Evolutionary conservation across 2,329 filamentous ascomycete genomes (phyloP).

Genomic region (Diaporthe velutina): DNA sequence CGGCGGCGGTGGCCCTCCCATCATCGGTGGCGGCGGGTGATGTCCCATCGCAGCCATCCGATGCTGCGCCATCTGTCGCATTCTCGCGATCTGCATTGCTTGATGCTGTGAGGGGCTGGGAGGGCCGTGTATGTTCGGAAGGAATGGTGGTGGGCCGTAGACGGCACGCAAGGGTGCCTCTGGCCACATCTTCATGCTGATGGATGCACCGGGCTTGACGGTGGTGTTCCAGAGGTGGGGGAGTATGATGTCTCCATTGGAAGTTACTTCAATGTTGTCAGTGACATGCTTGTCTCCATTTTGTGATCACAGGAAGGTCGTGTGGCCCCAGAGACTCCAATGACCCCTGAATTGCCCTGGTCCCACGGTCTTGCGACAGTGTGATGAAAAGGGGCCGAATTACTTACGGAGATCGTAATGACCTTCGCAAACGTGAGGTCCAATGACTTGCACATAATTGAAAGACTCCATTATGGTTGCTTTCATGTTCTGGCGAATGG

Average conservation of each 20-base stretch:
- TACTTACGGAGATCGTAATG: conserved; percentile 31
- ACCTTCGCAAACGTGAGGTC: conserved; percentile 17
- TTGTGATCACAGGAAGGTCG: background rate
- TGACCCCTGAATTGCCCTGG: background rate
- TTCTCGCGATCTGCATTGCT: background rate
- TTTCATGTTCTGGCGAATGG: background rate
- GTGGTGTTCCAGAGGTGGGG: conserved; percentile 28
- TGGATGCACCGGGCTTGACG: conserved; percentile 28
- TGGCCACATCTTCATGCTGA: conserved; percentile 31
- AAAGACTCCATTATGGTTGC: background rate
- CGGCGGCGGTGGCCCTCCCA: background rate
- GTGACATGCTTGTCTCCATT: background rate
- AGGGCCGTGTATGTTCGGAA: background rate
- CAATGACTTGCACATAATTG: background rate
- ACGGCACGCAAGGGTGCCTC: background rate
- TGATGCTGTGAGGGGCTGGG: too few relatives aligned
- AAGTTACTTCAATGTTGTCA: background rate
- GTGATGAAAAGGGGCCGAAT: too few relatives aligned
- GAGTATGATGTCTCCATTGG: conserved; percentile 21
- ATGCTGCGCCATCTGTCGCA: background rate
- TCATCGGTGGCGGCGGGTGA: background rate
- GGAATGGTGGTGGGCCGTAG: background rate
- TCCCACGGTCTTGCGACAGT: background rate
- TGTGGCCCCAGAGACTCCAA: background rate
- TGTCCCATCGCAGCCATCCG: background rate